A percentile compares a stretch with the other conserved stretches of the same genome.
Evolutionary conservation across 2,329 filamentous ascomycete genomes (phyloP).

Genomic region (Diaporthe sp.): DNA sequence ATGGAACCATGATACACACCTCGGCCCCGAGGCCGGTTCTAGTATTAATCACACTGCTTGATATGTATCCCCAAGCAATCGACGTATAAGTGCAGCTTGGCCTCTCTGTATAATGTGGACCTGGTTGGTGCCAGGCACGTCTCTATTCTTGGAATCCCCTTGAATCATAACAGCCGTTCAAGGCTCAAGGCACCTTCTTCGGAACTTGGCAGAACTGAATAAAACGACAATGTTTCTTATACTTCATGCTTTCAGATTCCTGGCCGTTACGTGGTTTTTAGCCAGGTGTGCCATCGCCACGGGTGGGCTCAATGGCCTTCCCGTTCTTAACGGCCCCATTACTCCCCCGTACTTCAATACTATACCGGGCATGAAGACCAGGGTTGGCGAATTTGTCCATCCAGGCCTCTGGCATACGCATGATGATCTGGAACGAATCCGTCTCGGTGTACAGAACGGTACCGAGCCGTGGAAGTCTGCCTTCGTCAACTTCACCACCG

Average conservation of each 20-base stretch:
- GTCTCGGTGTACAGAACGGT: slow-evolving; percentile 44
- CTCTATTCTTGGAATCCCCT: too few species aligned
- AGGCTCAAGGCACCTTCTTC: neutral
- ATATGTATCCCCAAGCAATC: neutral
- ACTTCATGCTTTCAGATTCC: neutral
- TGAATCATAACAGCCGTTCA: neutral
- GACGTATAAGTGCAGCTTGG: neutral
- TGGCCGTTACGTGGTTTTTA: neutral
- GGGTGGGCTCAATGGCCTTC: slow-evolving; percentile 44
- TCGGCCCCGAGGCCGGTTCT: neutral
- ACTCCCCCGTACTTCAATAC: slow-evolving; percentile 43
- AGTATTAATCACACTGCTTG: neutral
- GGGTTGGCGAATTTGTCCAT: slow-evolving; percentile 49
- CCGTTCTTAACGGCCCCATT: slow-evolving; percentile 46
- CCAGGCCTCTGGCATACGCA: slow-evolving; percentile 52
- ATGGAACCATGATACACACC: neutral
- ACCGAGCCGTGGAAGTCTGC: slow-evolving; percentile 42
- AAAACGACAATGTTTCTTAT: neutral
- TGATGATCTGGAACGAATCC: slow-evolving; percentile 50
- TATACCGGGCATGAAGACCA: slow-evolving; percentile 42
- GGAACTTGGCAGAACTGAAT: too few species aligned
- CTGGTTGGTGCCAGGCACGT: neutral
- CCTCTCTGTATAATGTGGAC: neutral
- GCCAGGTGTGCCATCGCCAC: slow-evolving; percentile 32
- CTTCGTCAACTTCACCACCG: slow-evolving; percentile 41